Conservation (phyloP, 805 yeast genomes). For the Jamesozyma spencerorum region DNA sequence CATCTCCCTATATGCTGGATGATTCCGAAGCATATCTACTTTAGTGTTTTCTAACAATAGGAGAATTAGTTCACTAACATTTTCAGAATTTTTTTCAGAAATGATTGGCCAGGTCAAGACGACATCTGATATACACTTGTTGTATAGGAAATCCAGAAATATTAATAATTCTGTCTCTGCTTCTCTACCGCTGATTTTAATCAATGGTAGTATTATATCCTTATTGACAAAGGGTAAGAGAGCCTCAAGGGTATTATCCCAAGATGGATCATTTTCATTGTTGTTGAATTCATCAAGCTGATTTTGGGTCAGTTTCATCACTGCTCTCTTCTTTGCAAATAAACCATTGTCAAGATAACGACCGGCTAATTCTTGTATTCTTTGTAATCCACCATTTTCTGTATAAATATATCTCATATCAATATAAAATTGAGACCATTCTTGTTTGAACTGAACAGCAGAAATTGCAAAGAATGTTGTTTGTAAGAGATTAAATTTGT, state of each 20-base stretch:
- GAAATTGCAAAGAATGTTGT: conserved; percentile 22
- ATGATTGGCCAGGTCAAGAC: conserved; percentile 26
- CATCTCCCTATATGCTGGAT: conserved; percentile 17
- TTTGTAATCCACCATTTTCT: conserved; percentile 5
- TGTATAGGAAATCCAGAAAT: conserved; percentile 17
- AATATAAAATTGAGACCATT: conserved; percentile 25
- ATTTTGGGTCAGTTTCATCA: conserved; percentile 6
- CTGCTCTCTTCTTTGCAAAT: conserved; percentile 12
- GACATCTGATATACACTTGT: conserved; percentile 13
- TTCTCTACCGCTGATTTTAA: conserved; percentile 8
- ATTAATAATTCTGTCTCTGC: conserved; percentile 8
- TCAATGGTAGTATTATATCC: conserved; percentile 15
- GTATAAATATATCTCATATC: conserved; percentile 16
- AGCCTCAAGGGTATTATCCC: conserved; percentile 15
- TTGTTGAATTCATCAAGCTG: conserved; percentile 17
- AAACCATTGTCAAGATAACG: conserved; percentile 15
- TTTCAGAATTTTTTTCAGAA: conserved; percentile 27
- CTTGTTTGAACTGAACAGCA: conserved; percentile 9
- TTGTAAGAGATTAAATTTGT: conserved; percentile 24
- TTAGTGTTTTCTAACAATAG: conserved; percentile 19
- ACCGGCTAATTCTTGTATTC: conserved; percentile 19
- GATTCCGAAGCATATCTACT: conserved; percentile 11
- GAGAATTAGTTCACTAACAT: conserved; percentile 20
- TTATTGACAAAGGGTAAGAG: conserved; percentile 18
- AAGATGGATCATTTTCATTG: conserved; percentile 19